phyloP scores from a whole-genome alignment of 129 eudicot genomes.

The Ambrosia trifida region DNA sequence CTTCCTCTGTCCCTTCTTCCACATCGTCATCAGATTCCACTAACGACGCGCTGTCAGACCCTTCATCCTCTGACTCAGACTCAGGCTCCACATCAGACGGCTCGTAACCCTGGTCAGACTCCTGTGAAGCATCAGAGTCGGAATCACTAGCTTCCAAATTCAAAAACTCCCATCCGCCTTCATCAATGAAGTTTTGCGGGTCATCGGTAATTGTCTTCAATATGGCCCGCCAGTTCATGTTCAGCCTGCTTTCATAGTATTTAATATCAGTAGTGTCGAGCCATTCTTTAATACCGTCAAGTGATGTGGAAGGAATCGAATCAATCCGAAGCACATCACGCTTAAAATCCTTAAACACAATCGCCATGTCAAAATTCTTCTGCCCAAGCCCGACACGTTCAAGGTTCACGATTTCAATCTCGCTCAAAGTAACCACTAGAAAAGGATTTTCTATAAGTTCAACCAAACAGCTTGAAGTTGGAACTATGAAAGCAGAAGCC shows the following conservation, averaged over 20 bases:
- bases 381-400: constrained; percentile 60
- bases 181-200: constrained; percentile 48
- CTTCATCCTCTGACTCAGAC: constrained; percentile 55
- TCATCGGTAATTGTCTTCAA: constrained; percentile 52
- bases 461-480: constrained; percentile 54
- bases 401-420: constrained; percentile 55
- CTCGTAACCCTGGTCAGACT: constrained; percentile 60
- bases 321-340: constrained; percentile 55
- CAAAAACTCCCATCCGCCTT: constrained; percentile 63
- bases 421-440: constrained; percentile 49
- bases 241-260: constrained; percentile 59
- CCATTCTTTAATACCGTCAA: constrained; percentile 61
- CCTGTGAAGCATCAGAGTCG: constrained; percentile 46
- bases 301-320: constrained; percentile 48
- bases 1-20: constrained; percentile 41
- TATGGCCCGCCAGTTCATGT: constrained; percentile 57
- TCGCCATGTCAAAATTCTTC: constrained; percentile 63
- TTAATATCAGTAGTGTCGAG: constrained; percentile 51
- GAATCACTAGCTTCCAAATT: constrained; percentile 59
- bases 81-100: constrained; percentile 55
- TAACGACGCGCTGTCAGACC: constrained; percentile 46
- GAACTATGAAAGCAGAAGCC: constrained; percentile 56
- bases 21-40: constrained; percentile 57
- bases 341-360: constrained; percentile 56
- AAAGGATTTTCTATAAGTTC: constrained; percentile 53